Evolutionary conservation across 148 eudicot species (phyloP).

Genomic region (Rheum nobile): DNA sequence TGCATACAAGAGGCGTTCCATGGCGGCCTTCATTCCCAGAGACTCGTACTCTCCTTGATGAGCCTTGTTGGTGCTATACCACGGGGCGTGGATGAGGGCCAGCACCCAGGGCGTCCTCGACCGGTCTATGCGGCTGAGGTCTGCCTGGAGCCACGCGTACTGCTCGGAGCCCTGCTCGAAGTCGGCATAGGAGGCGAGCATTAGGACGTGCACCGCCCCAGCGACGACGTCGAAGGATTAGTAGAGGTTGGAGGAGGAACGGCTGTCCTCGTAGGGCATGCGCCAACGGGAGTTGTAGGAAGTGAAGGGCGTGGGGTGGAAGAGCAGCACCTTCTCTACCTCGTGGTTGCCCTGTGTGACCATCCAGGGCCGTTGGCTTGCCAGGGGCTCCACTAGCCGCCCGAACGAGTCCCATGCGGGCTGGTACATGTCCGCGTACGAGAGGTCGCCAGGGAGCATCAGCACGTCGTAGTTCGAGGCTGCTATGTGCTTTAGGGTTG

Average conservation of each 20-base stretch:
- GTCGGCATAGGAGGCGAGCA: slow-evolving; percentile 68
- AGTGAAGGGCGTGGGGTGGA: slow-evolving; percentile 33
- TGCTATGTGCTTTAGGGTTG: slow-evolving; percentile 58
- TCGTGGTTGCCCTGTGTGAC: slow-evolving; percentile 81
- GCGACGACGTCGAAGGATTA: slow-evolving; percentile 63
- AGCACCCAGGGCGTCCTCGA: slow-evolving; percentile 60
- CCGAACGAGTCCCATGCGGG: slow-evolving; percentile 69
- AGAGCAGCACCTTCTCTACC: slow-evolving; percentile 28
- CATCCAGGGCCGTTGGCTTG: slow-evolving; percentile 84
- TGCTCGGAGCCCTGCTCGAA: slow-evolving; percentile 42
- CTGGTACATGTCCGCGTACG: slow-evolving; percentile 51
- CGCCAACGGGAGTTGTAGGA: slow-evolving; percentile 68
- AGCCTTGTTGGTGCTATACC: slow-evolving; percentile 62
- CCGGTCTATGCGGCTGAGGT: slow-evolving; percentile 41
- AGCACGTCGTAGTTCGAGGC: slow-evolving; percentile 45
- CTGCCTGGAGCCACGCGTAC: slow-evolving; percentile 46
- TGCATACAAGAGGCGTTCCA: slow-evolving; percentile 47
- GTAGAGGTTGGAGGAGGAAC: slow-evolving; percentile 48
- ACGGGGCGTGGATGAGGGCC: slow-evolving; percentile 57
- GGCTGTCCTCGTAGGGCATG: slow-evolving; percentile 67
- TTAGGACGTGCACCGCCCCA: slow-evolving; percentile 40
- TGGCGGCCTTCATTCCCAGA: slow-evolving; percentile 35
- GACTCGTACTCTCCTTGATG: slow-evolving; percentile 56
- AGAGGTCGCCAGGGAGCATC: slow-evolving; percentile 62
- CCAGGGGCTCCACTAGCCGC: slow-evolving; percentile 44